Base-by-base conservation (phyloP, 2,329 filamentous ascomycete genomes). In the Trichophaea hybrida region DNA sequence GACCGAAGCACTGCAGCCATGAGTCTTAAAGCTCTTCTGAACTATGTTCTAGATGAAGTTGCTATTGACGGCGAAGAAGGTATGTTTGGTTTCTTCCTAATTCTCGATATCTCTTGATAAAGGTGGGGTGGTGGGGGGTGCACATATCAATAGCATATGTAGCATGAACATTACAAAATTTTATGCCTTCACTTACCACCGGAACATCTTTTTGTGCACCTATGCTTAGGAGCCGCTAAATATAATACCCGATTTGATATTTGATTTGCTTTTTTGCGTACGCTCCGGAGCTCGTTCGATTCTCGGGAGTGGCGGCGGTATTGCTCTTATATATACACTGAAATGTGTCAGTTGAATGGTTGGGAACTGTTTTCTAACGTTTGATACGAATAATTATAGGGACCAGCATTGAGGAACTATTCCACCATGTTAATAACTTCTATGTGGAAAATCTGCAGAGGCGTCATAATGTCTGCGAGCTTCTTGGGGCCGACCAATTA, bases 1-100 rank as follows among this genome's bases (percentile, higher is more conserved):
- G 38, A 43, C 38, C 38, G 17, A 49, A 49, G 1, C 49, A 10
- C 24, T 31, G 4, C 46, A 13, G 24, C 34, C 32, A 65, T 65
- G 63, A 65, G 63, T 62, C 54, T 65, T 24, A 63, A 60, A 38
- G 62, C 61, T 43, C 63, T 65, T 51, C 55, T 67, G 24, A 59
- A 67, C 38, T 63, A 65, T 58, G 59, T 68, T 52, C 50, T 69
- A 33, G 63, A 62, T 55, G 59, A 66, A 54, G 61, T 69, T 35
- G 61, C 64, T 13, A 59, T 63, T 40, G 64, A 59, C 52, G 64
- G 59, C 40, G 53, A 58, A 55, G 58, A 67, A 58, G 65, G 66
- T 68, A 60, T 61, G 61, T 61, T 50, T 32, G 24, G 10, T 31
- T 38, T 31, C 44, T 55, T 53, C 34, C 32, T 17, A 13, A 50